Conservation (phyloP, 2,329 filamentous ascomycete species). For the Didymella keratinophila region DNA sequence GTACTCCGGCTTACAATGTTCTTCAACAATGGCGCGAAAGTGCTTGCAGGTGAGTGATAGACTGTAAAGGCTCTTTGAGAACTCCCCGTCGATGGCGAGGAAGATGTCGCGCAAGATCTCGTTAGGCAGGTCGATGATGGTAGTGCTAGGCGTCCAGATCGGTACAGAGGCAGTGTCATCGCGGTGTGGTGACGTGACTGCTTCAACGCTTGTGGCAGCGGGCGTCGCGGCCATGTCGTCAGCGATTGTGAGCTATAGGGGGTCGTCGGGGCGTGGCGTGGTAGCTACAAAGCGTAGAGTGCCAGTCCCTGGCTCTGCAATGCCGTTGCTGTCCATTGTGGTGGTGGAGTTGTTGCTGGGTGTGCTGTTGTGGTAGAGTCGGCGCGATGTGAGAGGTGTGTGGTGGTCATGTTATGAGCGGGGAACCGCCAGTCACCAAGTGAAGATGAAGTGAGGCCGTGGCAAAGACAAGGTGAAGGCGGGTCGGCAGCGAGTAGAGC, state of each 20-base stretch:
- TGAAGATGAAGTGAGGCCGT: no score
- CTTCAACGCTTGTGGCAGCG: no score
- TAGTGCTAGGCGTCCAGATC: not conserved
- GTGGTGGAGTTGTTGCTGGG: not conserved
- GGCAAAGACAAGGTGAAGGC: not conserved
- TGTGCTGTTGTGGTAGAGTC: not conserved
- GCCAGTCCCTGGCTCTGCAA: not conserved
- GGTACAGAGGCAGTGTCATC: not conserved
- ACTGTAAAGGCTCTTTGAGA: not conserved
- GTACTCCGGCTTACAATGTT: conserved; percentile 10
- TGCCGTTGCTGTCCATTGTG: not conserved
- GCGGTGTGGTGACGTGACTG: no score
- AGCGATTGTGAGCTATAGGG: no score
- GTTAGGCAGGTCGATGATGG: conserved; percentile 7
- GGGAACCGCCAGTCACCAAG: no score
- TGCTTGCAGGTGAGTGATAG: conserved; percentile 5
- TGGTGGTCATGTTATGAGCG: not conserved
- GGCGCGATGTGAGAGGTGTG: not conserved
- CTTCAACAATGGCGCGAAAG: conserved; percentile 1
- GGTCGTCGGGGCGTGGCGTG: no score
- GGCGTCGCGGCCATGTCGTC: no score
- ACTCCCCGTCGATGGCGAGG: not conserved
- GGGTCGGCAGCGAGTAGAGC: not conserved
- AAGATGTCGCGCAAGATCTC: conserved; percentile 9
- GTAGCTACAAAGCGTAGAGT: not conserved